Conservation (phyloP, 805 yeast genomes). For the Priceomyces haplophilus region DNA sequence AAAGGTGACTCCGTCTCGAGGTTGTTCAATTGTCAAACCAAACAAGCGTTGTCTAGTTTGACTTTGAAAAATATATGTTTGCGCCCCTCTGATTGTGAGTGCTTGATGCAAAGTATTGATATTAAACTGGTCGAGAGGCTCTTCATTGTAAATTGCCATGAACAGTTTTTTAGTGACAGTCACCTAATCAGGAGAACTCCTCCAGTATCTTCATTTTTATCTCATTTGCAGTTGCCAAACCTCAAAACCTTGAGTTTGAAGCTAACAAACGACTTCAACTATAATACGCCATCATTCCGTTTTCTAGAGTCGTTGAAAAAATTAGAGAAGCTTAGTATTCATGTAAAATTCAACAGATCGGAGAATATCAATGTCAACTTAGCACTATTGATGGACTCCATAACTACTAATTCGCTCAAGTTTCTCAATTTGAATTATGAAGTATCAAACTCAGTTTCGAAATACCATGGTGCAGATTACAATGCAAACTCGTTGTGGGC, state of each 20-base stretch:
- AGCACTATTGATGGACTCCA: slow-evolving; percentile 1
- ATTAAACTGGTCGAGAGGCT: slow-evolving; percentile 5
- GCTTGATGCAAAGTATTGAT: slow-evolving; percentile 6
- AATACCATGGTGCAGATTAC: slow-evolving; percentile 3
- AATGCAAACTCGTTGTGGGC: neutral
- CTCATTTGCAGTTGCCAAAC: slow-evolving; percentile 6
- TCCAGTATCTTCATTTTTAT: slow-evolving; percentile 8
- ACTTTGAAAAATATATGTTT: slow-evolving; percentile 10
- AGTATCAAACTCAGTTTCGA: slow-evolving; percentile 3
- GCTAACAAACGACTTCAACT: slow-evolving; percentile 13
- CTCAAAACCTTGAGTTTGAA: slow-evolving; percentile 8
- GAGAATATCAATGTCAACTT: slow-evolving; percentile 8
- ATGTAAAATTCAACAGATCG: slow-evolving; percentile 6
- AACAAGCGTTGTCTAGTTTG: slow-evolving; percentile 5
- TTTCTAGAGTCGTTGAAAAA: slow-evolving; percentile 5
- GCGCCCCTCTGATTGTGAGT: slow-evolving; percentile 7
- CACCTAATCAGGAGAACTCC: slow-evolving; percentile 11
- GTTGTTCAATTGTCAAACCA: slow-evolving; percentile 1
- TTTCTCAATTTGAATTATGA: slow-evolving; percentile 8
- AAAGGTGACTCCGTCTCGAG: slow-evolving; percentile 5
- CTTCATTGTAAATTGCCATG: slow-evolving; percentile 12
- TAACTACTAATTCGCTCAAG: slow-evolving; percentile 6
- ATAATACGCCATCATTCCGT: slow-evolving; percentile 7
- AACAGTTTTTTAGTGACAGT: slow-evolving; percentile 6
- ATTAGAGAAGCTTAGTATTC: slow-evolving; percentile 6